Evolutionary conservation across 352 stramenopile genomes (phyloP).

Genomic region (Nothophytophthora sp.): DNA sequence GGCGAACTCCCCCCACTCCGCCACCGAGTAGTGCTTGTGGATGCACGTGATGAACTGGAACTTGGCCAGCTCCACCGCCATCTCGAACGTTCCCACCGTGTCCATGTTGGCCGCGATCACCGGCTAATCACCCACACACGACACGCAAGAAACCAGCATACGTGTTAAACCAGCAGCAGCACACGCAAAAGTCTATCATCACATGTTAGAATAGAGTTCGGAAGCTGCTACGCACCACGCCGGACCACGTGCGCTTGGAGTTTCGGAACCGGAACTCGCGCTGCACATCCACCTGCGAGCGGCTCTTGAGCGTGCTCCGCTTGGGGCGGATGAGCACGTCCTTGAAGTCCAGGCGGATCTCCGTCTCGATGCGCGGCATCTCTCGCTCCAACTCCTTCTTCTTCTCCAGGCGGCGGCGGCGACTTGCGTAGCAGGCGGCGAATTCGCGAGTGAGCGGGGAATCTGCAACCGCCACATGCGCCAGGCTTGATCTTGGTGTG

Average conservation of each 20-base stretch:
- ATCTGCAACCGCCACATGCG: slow-evolving; percentile 16
- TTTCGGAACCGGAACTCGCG: slow-evolving; percentile 78
- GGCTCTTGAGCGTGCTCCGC: slow-evolving; percentile 89
- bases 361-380: slow-evolving; percentile 91
- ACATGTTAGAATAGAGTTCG: no score
- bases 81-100: slow-evolving; percentile 91
- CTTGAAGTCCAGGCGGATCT: slow-evolving; percentile 93
- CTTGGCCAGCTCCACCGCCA: slow-evolving; percentile 77
- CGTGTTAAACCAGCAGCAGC: neutral
- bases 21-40: slow-evolving; percentile 90
- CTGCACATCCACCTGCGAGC: slow-evolving; percentile 78
- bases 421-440: slow-evolving; percentile 33
- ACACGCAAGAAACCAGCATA: neutral
- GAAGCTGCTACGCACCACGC: slow-evolving; percentile 46
- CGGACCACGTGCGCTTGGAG: slow-evolving; percentile 73
- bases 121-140: slow-evolving; percentile 37
- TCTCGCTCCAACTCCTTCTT: slow-evolving; percentile 5
- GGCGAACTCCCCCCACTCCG: slow-evolving; percentile 68
- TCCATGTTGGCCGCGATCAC: slow-evolving; percentile 94
- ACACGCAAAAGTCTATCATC: neutral
- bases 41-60: slow-evolving; percentile 89
- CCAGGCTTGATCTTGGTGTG: no score
- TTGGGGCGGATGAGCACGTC: slow-evolving; percentile 95
- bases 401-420: neutral
- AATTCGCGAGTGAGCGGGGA: slow-evolving; percentile 29